Evolutionary conservation across 73 alveolate species (phyloP).

Genomic region (Tetrahymena elliotti): DNA sequence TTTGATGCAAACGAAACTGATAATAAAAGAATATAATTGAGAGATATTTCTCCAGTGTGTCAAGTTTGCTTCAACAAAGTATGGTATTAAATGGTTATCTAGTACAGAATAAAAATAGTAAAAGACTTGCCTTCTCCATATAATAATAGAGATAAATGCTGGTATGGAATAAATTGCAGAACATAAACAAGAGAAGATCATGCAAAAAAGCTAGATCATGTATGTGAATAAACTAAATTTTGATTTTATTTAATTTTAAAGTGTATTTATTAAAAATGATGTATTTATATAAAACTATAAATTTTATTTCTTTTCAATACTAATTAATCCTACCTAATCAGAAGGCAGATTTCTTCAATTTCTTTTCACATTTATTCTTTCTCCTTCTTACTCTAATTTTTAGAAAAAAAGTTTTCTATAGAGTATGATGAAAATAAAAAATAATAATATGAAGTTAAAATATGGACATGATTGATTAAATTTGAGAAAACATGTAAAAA

Average conservation of each 20-base stretch:
- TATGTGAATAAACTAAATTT: slow-evolving; percentile 44
- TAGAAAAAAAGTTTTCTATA: no score
- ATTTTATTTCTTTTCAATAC: no score
- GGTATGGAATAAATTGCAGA: slow-evolving; percentile 62
- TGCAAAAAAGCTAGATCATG: slow-evolving; percentile 57
- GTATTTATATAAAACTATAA: no score
- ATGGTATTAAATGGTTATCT: slow-evolving; percentile 50
- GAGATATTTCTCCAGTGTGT: slow-evolving; percentile 35
- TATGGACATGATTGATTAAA: no score
- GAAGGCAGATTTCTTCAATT: no score
- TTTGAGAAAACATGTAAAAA: no score
- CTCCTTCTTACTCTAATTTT: no score
- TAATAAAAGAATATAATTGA: neutral
- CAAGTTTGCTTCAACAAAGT: slow-evolving; percentile 23
- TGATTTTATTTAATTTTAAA: neutral
- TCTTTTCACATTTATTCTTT: no score
- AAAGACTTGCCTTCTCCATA: slow-evolving; percentile 38
- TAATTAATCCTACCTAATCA: no score
- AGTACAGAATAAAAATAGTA: slow-evolving; percentile 38
- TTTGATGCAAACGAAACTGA: slow-evolving; percentile 2
- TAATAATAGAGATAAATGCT: slow-evolving; percentile 46
- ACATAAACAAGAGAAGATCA: slow-evolving; percentile 48
- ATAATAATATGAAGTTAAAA: no score
- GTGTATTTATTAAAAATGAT: neutral
- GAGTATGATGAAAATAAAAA: no score